Percentiles rank a stretch among this genome's conserved stretches.
These are phyloP conservation scores for Infundibulicybe gibba DNA, from an alignment of 768 basidiomycete species.

Conservation along the genomic window DNA sequence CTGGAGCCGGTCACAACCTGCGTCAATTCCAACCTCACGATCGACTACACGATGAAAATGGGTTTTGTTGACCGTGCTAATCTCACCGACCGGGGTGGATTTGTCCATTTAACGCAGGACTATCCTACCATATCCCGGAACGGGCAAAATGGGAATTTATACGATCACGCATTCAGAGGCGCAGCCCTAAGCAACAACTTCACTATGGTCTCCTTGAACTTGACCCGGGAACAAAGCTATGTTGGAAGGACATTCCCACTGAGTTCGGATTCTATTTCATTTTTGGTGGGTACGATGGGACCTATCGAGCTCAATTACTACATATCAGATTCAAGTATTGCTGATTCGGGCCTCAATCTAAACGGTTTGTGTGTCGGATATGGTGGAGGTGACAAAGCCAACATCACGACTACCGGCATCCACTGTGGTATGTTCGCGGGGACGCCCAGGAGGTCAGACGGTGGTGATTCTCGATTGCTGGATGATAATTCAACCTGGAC, in stretches of 20 bases:
- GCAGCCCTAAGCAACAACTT: conserved; percentile 14
- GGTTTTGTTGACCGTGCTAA: conserved; percentile 1
- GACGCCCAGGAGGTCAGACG: conserved; percentile 14
- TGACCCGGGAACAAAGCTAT: conserved; percentile 10
- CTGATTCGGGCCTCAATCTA: neutral
- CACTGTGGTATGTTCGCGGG: conserved; percentile 13
- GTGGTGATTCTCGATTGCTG: conserved; percentile 10
- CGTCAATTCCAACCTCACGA: conserved; percentile 17
- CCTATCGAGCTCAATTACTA: conserved; percentile 1
- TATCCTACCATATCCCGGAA: conserved; percentile 10
- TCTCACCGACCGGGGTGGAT: conserved; percentile 15
- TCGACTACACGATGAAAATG: conserved; percentile 10
- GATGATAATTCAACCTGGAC: conserved; percentile 14
- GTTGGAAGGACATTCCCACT: conserved; percentile 8
- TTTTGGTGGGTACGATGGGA: conserved; percentile 3
- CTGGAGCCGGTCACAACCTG: conserved; percentile 17
- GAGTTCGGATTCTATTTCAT: conserved; percentile 3
- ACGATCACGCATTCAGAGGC: conserved; percentile 17
- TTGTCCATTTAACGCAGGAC: conserved; percentile 11
- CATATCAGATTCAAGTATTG: neutral
- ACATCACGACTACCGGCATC: conserved; percentile 17
- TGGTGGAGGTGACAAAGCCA: conserved; percentile 12
- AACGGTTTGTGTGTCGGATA: conserved; percentile 11
- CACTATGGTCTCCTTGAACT: conserved; percentile 9
- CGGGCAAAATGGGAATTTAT: conserved; percentile 14